Conservation (phyloP, 495 filamentous ascomycete genomes). For the Trichoderma virens region DNA sequence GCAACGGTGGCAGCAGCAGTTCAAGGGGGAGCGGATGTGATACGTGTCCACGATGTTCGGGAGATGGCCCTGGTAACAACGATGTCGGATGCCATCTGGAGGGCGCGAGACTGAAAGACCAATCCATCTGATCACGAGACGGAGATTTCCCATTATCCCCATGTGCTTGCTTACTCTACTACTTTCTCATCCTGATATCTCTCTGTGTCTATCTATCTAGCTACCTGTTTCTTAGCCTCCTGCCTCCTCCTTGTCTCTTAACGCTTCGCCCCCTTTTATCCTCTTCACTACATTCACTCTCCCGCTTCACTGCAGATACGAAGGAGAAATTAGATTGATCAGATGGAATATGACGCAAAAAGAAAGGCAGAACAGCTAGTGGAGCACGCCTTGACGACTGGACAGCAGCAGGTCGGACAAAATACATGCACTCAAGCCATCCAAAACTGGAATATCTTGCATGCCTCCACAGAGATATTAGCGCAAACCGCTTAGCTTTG, state of each 20-base stretch:
- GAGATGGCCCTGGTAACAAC: conserved; percentile 84
- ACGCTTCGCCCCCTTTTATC: not conserved
- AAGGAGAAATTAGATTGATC: not conserved
- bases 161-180: not conserved
- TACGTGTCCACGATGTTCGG: conserved; percentile 86
- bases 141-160: not conserved
- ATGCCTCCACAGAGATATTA: not conserved
- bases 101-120: conserved; percentile 27
- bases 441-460: not conserved
- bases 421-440: not conserved
- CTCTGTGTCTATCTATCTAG: too few species aligned
- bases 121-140: not conserved
- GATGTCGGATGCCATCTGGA: conserved; percentile 88
- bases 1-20: conserved; percentile 83
- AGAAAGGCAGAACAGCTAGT: not conserved
- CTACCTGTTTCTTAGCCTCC: too few species aligned
- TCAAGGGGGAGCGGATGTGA: conserved; percentile 87
- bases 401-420: too few species aligned
- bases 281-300: not conserved
- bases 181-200: too few species aligned
- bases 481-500: not conserved
- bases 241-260: not conserved
- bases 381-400: not conserved
- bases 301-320: not conserved
- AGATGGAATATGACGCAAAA: not conserved